Percentiles rank a stretch among this genome's conserved stretches.
These are phyloP conservation scores for Jackrogersella multiformis DNA, from an alignment of 495 filamentous ascomycete species.

Conservation along the genomic window DNA sequence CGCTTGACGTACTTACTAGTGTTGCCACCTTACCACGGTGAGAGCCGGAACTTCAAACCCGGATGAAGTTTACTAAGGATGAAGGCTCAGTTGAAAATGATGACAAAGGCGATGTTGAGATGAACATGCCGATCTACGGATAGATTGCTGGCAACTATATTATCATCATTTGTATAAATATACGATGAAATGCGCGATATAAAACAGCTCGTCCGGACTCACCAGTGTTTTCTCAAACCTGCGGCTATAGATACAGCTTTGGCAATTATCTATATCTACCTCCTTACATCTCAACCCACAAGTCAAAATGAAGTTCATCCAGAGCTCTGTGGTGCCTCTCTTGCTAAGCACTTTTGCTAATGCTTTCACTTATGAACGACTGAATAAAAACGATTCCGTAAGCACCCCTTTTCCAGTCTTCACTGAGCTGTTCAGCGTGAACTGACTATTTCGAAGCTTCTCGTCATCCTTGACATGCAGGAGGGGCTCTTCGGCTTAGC, in stretches of 20 bases:
- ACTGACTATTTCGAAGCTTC: constrained; percentile 50
- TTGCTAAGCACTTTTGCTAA: constrained; percentile 1
- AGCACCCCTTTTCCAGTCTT: constrained; percentile 10
- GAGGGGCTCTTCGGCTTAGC: constrained; percentile 72
- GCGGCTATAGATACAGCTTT: neutral
- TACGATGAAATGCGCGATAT: neutral
- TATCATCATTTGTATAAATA: constrained; percentile 2
- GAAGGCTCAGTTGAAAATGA: neutral
- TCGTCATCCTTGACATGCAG: constrained; percentile 78
- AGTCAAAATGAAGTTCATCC: constrained; percentile 24
- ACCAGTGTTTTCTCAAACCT: neutral
- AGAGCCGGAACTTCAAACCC: neutral
- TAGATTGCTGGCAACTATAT: neutral
- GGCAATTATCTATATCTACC: neutral
- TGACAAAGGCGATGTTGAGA: constrained; percentile 6
- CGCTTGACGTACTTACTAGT: neutral
- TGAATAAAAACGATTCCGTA: constrained; percentile 68
- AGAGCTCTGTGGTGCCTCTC: neutral
- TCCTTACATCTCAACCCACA: neutral
- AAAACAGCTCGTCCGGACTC: neutral
- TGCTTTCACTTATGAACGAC: constrained; percentile 49
- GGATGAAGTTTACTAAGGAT: neutral
- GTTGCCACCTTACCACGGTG: neutral
- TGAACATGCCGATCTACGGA: neutral
- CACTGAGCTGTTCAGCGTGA: neutral